Conservation (phyloP, 179 eudicot species). For the Nepenthes alata region DNA sequence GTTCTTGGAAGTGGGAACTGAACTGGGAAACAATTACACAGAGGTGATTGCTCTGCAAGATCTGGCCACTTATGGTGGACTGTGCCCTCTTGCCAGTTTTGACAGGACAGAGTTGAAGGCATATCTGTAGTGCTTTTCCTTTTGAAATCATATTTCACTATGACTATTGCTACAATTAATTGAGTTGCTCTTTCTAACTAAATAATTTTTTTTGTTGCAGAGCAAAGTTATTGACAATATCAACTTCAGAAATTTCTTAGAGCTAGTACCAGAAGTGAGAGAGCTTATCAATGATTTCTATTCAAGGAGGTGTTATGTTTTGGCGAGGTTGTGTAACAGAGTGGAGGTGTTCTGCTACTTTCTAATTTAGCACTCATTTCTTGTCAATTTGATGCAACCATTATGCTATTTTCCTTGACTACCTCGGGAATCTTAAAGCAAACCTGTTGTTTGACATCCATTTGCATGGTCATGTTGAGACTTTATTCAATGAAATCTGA, state of each 20-base stretch:
- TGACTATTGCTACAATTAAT: not conserved
- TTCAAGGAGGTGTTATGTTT: slow-evolving; percentile 43
- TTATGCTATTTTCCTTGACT: slow-evolving; percentile 83
- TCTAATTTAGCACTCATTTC: not conserved
- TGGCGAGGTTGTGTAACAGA: no score
- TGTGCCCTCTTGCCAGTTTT: slow-evolving; percentile 90
- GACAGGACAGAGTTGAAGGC: slow-evolving; percentile 91
- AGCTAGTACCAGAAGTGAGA: slow-evolving; percentile 91
- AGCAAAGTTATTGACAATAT: slow-evolving; percentile 82
- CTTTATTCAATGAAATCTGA: slow-evolving; percentile 63
- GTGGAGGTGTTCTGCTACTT: not conserved
- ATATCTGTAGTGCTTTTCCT: slow-evolving; percentile 11
- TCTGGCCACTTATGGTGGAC: slow-evolving; percentile 93
- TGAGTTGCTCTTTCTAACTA: slow-evolving; percentile 3
- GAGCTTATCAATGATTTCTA: slow-evolving; percentile 87
- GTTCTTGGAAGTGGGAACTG: slow-evolving; percentile 83
- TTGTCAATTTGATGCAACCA: slow-evolving; percentile 36
- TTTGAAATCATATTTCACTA: slow-evolving; percentile 1
- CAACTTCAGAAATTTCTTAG: slow-evolving; percentile 81
- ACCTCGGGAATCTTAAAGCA: slow-evolving; percentile 70
- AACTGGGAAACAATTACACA: slow-evolving; percentile 64
- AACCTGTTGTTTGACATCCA: slow-evolving; percentile 82
- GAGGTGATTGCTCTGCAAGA: slow-evolving; percentile 96
- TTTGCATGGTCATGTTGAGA: slow-evolving; percentile 81
- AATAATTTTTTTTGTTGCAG: slow-evolving; percentile 34